These are phyloP conservation scores for Paramarasmius palmivorus DNA, from an alignment of 1,284 basidiomycete genomes.

Conservation along the genomic window DNA sequence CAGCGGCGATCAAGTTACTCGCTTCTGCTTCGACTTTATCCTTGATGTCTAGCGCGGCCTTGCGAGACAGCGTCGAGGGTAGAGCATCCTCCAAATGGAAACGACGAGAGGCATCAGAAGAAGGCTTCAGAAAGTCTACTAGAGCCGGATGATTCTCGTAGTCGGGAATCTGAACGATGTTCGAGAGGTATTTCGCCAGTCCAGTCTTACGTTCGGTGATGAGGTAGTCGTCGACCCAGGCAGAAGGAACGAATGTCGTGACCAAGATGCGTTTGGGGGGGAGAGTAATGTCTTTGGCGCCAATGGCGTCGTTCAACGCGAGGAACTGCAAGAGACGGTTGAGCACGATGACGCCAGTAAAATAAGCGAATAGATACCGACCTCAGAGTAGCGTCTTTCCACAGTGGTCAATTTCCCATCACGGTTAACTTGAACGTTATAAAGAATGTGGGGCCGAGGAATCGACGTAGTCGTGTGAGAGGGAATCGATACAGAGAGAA, in stretches of 20 bases:
- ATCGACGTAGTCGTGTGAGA: constrained; percentile 49
- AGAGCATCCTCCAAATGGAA: constrained; percentile 44
- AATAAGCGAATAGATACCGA: constrained; percentile 20
- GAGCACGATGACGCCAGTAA: not conserved
- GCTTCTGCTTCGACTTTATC: constrained; percentile 10
- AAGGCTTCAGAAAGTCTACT: constrained; percentile 37
- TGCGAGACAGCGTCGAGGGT: constrained; percentile 45
- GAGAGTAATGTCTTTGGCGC: constrained; percentile 28
- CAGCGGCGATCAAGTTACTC: constrained; percentile 34
- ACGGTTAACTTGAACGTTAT: constrained; percentile 37
- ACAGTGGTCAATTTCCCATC: constrained; percentile 34
- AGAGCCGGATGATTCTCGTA: constrained; percentile 34
- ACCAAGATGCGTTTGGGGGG: constrained; percentile 51
- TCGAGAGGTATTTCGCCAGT: constrained; percentile 41
- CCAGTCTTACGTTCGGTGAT: constrained; percentile 54
- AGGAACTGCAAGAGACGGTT: constrained; percentile 38
- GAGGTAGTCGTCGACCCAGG: constrained; percentile 54
- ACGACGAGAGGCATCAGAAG: constrained; percentile 18
- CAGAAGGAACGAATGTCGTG: constrained; percentile 48
- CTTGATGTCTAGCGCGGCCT: constrained; percentile 33
- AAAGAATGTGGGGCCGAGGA: constrained; percentile 53
- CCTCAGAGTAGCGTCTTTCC: constrained; percentile 53
- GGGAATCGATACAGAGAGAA: constrained; percentile 30
- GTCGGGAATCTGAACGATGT: constrained; percentile 34
- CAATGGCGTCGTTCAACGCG: constrained; percentile 37